These are phyloP conservation scores for Dispira simplex DNA, from an alignment of 192 early-diverging fungal genomes.

Conservation along the genomic window DNA sequence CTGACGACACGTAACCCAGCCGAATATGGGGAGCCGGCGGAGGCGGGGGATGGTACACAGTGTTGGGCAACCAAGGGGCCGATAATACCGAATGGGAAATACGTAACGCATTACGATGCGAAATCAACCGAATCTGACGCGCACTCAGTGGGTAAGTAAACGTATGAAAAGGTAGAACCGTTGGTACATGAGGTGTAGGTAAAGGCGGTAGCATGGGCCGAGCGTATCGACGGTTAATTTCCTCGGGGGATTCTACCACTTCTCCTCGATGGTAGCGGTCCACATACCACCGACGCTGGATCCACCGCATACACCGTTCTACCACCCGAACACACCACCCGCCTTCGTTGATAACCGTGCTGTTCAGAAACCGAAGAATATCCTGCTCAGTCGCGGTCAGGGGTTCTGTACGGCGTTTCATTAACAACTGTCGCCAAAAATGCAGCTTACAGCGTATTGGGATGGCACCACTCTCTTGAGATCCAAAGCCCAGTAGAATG, in stretches of 20 bases:
- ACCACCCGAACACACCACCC: conserved; percentile 53
- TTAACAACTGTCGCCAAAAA: background rate
- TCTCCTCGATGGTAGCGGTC: conserved; percentile 25
- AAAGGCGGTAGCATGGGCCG: conserved; percentile 34
- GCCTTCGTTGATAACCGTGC: conserved; percentile 42
- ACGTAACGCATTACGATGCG: conserved; percentile 69
- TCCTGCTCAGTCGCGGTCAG: conserved; percentile 16
- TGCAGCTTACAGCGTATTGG: conserved; percentile 1
- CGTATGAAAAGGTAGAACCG: conserved; percentile 86
- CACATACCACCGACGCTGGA: conserved; percentile 54
- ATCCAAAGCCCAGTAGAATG: background rate
- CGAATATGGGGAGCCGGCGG: conserved; percentile 47
- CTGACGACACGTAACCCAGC: conserved; percentile 82
- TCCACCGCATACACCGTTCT: conserved; percentile 34
- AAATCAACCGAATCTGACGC: conserved; percentile 72
- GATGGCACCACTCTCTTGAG: background rate
- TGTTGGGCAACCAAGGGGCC: conserved; percentile 33
- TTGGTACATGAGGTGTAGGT: conserved; percentile 50
- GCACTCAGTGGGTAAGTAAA: conserved; percentile 83
- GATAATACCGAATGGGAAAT: conserved; percentile 55
- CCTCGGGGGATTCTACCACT: conserved; percentile 5
- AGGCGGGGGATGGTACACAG: conserved; percentile 58
- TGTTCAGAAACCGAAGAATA: conserved; percentile 9
- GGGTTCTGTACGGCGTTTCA: background rate
- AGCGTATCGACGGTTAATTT: conserved; percentile 14